Evolutionary conservation across 2,329 filamentous ascomycete genomes (phyloP).

Genomic region (Dactylellina cionopaga): DNA sequence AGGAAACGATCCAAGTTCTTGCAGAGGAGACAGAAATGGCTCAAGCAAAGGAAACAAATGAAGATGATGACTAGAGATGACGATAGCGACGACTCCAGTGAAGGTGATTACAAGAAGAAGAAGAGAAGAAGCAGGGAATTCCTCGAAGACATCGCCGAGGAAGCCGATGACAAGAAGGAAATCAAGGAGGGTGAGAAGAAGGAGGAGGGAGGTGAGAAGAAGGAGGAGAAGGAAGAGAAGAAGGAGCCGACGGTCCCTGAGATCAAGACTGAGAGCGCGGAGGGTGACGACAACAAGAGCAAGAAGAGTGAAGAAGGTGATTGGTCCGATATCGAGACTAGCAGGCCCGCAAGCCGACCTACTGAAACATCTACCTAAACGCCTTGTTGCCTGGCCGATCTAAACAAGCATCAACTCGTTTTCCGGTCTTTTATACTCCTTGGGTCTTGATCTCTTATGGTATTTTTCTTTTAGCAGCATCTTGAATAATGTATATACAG

Average conservation of each 20-base stretch:
- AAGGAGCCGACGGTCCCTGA: slow-evolving; percentile 18
- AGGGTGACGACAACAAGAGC: slow-evolving; percentile 51
- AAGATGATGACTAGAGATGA: slow-evolving; percentile 36
- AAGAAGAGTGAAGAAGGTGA: slow-evolving; percentile 53
- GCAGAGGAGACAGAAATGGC: slow-evolving; percentile 55
- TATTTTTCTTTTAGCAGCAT: slow-evolving; percentile 15
- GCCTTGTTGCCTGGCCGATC: no score
- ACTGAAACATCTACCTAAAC: slow-evolving; percentile 32
- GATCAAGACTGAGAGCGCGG: slow-evolving; percentile 39
- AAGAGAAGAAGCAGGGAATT: slow-evolving; percentile 43
- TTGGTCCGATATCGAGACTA: slow-evolving; percentile 52
- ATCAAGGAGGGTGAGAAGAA: slow-evolving; percentile 31
- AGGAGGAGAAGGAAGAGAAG: slow-evolving; percentile 7
- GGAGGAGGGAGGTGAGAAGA: not conserved
- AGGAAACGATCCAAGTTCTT: slow-evolving; percentile 55
- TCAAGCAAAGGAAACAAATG: slow-evolving; percentile 54
- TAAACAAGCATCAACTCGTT: not conserved
- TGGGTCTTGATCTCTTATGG: not conserved
- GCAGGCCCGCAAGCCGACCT: slow-evolving; percentile 49
- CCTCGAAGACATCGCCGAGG: slow-evolving; percentile 47
- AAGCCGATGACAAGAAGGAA: slow-evolving; percentile 48
- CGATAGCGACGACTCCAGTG: slow-evolving; percentile 19
- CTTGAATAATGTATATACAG: slow-evolving; percentile 32
- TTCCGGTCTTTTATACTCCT: not conserved
- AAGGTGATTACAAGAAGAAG: slow-evolving; percentile 23